Percentiles rank a stretch among this genome's conserved stretches.
Conservation (phyloP, 805 yeast genomes). For the Komagataella ulmi region DNA sequence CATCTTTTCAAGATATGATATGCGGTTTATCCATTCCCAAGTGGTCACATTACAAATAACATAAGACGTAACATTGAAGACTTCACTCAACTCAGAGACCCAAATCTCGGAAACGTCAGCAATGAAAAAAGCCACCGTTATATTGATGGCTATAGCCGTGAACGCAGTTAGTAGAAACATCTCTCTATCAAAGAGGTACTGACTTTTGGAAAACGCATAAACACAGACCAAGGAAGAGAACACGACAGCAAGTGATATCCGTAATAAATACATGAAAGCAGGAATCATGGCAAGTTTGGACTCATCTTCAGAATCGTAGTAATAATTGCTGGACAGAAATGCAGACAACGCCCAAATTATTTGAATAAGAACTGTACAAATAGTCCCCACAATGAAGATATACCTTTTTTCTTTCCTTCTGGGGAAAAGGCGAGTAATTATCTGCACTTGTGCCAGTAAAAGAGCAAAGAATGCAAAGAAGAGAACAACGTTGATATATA, state of each 20-base stretch:
- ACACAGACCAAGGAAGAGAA: slow-evolving; percentile 54
- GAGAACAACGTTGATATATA: slow-evolving; percentile 38
- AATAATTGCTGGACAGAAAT: slow-evolving; percentile 15
- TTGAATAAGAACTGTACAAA: slow-evolving; percentile 42
- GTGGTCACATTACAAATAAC: slow-evolving; percentile 60
- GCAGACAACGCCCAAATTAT: slow-evolving; percentile 59
- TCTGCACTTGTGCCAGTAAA: slow-evolving; percentile 59
- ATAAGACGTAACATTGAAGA: slow-evolving; percentile 62
- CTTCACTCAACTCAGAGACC: slow-evolving; percentile 62
- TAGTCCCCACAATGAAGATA: slow-evolving; percentile 43
- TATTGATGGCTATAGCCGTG: slow-evolving; percentile 38
- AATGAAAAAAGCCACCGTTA: slow-evolving; percentile 58
- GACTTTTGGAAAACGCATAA: slow-evolving; percentile 36
- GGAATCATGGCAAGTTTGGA: slow-evolving; percentile 46
- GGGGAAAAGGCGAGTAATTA: slow-evolving; percentile 52
- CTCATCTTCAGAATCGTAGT: slow-evolving; percentile 15
- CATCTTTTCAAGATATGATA: slow-evolving; percentile 39
- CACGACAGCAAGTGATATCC: slow-evolving; percentile 58
- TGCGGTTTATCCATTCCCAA: slow-evolving; percentile 78
- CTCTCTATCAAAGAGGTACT: slow-evolving; percentile 32
- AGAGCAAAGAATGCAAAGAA: slow-evolving; percentile 42
- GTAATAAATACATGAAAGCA: slow-evolving; percentile 58
- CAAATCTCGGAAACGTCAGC: slow-evolving; percentile 68
- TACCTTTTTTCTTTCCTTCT: slow-evolving; percentile 57
- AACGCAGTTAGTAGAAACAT: slow-evolving; percentile 44